Evolutionary conservation across 2,329 filamentous ascomycete species (phyloP), one percentile per base, ranked within the genome.

Genomic region (Didymella segeticola): DNA sequence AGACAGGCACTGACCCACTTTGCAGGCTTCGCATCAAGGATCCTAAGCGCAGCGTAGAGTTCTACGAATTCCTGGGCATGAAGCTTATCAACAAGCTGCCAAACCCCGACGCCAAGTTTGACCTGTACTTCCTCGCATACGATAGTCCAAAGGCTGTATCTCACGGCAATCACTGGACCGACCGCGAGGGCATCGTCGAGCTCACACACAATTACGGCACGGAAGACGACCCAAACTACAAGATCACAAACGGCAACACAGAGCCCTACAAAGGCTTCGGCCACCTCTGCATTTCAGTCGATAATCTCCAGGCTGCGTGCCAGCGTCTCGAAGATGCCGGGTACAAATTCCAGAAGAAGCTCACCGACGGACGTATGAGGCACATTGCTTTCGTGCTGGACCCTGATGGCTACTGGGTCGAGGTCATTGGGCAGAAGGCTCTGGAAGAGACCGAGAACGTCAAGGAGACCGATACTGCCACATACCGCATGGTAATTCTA

Each of bases 111-210:
- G 86, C 86, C 75, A 96, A 96, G 72, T 98, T 98, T 76, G 91
- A 95, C 68, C 86, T 97, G 23, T 98, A 98, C 82, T 98, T 98
- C 79, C 83, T 99, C 56, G 92, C 88, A 55, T 98, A 96, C 78
- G 89, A 96, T 72, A 84, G 86, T 26, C 85, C 91, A 9, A 81
- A 84, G 30, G 89, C 93, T 12, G 79, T 85, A n/a, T 95, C 90
- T 9, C 80, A 84, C 52, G 89, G 88, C 67, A 87, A 87, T 60
- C 85, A 88, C 69, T 93, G 88, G 79, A 85, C 83, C 5, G 91
- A 96, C 76, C 89, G 95, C 48, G 89, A 96, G 76, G 95, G 91
- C 39, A 83, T 98, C 33, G 86, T 99, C 61, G 95, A 99, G 77
- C 83, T 99, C 60, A 88, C 85, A 7, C 86, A 89, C 77, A 88